Evolutionary conservation across 225 moss, liverwort and hornwort genomes (phyloP).

Genomic region (Takakia lepidozioides): DNA sequence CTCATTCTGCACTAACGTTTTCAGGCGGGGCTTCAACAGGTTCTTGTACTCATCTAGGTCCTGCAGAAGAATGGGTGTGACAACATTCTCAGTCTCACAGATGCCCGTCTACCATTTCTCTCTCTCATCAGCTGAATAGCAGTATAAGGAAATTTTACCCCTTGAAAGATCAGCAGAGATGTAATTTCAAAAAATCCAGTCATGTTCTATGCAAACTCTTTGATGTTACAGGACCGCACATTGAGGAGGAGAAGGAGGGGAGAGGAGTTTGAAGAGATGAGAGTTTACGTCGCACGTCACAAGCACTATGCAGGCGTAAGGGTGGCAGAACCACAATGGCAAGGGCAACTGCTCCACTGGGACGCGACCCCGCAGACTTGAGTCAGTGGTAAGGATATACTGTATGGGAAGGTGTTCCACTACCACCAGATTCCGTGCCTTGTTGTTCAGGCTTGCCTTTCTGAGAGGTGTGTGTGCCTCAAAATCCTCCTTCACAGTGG

Average conservation of each 20-base stretch:
- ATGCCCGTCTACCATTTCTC: too few relatives aligned
- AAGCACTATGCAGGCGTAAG: constrained; percentile 78
- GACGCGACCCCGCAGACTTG: constrained; percentile 75
- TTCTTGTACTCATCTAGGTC: constrained; percentile 97
- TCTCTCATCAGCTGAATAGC: too few relatives aligned
- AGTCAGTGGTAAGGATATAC: constrained; percentile 87
- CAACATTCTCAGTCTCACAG: too few relatives aligned
- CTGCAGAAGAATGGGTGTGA: too few relatives aligned
- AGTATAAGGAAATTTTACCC: too few relatives aligned
- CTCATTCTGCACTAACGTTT: constrained; percentile 91
- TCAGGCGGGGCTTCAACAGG: constrained; percentile 81
- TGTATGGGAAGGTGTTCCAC: constrained; percentile 86
- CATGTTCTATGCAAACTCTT: too few relatives aligned
- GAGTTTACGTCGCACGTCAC: constrained; percentile 79
- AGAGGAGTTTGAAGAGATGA: too few relatives aligned
- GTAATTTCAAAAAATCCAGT: too few relatives aligned
- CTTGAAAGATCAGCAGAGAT: too few relatives aligned
- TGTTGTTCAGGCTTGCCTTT: constrained; percentile 81
- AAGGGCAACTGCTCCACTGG: constrained; percentile 61
- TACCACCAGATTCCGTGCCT: constrained; percentile 81
- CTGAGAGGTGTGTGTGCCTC: constrained; percentile 82
- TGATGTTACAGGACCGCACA: too few relatives aligned
- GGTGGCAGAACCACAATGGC: constrained; percentile 75
- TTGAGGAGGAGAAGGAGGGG: too few relatives aligned
- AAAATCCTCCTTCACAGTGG: constrained; percentile 60